Conservation (phyloP, 495 filamentous ascomycete genomes). For the Viridothelium virens region DNA sequence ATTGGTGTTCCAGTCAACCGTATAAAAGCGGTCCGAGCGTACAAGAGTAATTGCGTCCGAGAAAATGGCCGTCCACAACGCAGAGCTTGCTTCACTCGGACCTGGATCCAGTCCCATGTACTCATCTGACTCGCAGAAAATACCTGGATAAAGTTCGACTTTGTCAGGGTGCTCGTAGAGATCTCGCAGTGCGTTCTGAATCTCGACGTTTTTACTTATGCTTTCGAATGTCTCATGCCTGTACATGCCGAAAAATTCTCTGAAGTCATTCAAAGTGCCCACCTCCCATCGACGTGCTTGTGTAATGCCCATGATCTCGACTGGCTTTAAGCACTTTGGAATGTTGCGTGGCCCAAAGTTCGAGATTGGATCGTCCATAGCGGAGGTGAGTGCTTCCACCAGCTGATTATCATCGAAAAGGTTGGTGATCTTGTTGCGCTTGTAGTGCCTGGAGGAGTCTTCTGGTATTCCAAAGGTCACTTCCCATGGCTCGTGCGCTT, state of each 20-base stretch:
- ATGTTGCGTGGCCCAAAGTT: constrained; percentile 47
- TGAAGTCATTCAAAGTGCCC: constrained; percentile 56
- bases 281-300: constrained; percentile 55
- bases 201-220: constrained; percentile 39
- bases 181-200: constrained; percentile 34
- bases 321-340: constrained; percentile 48
- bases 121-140: constrained; percentile 18
- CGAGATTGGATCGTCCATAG: constrained; percentile 14
- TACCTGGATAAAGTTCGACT: constrained; percentile 50
- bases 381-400: constrained; percentile 29
- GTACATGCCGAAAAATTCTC: constrained; percentile 53
- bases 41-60: constrained; percentile 50
- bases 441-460: constrained; percentile 3
- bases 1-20: constrained; percentile 28
- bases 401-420: constrained; percentile 11
- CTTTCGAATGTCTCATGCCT: constrained; percentile 54
- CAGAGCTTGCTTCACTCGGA: constrained; percentile 19
- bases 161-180: constrained; percentile 55
- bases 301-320: constrained; percentile 56
- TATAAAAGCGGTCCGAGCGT: constrained; percentile 48
- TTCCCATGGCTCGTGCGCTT: constrained; percentile 6
- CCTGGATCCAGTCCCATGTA: constrained; percentile 12
- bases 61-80: constrained; percentile 42
- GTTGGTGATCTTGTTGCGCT: constrained; percentile 10
- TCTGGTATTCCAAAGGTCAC: constrained; percentile 12